Evolutionary conservation across 2,329 filamentous ascomycete genomes (phyloP).

Genomic region (Fonsecaea monophora): DNA sequence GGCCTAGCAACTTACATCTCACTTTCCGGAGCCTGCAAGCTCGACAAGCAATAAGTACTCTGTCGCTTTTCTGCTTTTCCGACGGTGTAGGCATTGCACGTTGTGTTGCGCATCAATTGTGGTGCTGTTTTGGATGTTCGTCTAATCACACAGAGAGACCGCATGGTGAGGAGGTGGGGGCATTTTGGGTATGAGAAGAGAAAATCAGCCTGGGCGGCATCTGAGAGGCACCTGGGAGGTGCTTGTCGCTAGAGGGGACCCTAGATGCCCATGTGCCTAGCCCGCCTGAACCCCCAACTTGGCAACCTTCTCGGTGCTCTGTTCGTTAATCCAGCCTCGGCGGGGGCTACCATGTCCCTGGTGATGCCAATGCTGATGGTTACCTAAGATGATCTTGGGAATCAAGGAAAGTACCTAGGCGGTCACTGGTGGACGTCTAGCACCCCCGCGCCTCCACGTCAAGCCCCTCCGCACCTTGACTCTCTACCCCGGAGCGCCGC

Average conservation of each 20-base stretch:
- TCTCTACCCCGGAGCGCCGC: not conserved
- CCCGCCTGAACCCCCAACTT: not conserved
- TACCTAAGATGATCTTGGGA: too few species aligned
- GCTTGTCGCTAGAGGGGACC: too few species aligned
- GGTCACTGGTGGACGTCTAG: not conserved
- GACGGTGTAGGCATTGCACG: not conserved
- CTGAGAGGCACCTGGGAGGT: not conserved
- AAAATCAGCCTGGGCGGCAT: not conserved
- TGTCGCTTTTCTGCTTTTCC: slow-evolving; percentile 4
- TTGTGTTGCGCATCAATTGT: not conserved
- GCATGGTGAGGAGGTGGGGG: not conserved
- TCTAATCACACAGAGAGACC: not conserved
- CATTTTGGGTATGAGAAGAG: not conserved
- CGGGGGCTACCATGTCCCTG: not conserved
- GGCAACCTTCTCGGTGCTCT: not conserved
- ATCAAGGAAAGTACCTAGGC: too few species aligned
- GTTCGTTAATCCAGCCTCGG: not conserved
- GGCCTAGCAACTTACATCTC: slow-evolving; percentile 15
- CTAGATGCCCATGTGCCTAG: not conserved
- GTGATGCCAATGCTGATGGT: not conserved
- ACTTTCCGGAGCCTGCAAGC: slow-evolving; percentile 22
- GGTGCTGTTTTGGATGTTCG: not conserved
- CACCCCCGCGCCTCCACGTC: not conserved
- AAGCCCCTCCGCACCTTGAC: not conserved
- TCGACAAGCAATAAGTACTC: slow-evolving; percentile 16